A percentile compares a stretch with the other conserved stretches of the same genome.
These are phyloP conservation scores for Wallacemonas collosoma DNA, from an alignment of 208 protist species.

Conservation along the genomic window DNA sequence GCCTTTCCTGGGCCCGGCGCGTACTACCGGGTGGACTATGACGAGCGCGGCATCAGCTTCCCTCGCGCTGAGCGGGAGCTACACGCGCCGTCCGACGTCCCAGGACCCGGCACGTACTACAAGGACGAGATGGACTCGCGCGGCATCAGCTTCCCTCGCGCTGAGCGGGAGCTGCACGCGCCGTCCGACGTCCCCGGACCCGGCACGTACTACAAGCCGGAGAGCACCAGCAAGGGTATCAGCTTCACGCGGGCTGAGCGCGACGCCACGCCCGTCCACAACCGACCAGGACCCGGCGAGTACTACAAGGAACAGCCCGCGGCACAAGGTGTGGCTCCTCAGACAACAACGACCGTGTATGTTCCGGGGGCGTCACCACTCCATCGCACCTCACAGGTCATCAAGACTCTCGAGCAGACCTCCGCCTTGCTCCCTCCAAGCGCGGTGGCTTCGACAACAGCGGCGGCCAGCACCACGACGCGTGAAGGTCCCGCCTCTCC, in stretches of 20 bases:
- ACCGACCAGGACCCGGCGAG: not conserved
- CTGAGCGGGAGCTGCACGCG: slow-evolving; percentile 13
- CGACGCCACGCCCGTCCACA: not conserved
- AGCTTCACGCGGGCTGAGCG: slow-evolving; percentile 1
- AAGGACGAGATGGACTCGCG: slow-evolving; percentile 3
- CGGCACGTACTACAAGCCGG: slow-evolving; percentile 28
- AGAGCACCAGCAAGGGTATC: not conserved
- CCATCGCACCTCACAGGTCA: too few species aligned
- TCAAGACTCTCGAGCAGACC: too few species aligned
- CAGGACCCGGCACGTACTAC: slow-evolving; percentile 29
- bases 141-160: slow-evolving; percentile 11
- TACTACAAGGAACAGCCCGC: not conserved
- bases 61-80: slow-evolving; percentile 14
- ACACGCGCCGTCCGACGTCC: not conserved
- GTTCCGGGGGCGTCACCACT: too few species aligned
- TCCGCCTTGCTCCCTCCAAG: too few species aligned
- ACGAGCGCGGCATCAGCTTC: slow-evolving; percentile 7
- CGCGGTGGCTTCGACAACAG: not conserved
- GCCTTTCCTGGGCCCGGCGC: not conserved
- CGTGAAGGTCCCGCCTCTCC: not conserved
- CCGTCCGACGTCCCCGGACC: slow-evolving; percentile 20
- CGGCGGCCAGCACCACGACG: not conserved
- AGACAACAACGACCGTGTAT: not conserved
- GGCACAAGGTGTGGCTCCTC: not conserved
- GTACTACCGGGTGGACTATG: not conserved